Evolutionary conservation across 805 yeast species (phyloP).

Genomic region (Cyberlindnera samutprakarnensis): DNA sequence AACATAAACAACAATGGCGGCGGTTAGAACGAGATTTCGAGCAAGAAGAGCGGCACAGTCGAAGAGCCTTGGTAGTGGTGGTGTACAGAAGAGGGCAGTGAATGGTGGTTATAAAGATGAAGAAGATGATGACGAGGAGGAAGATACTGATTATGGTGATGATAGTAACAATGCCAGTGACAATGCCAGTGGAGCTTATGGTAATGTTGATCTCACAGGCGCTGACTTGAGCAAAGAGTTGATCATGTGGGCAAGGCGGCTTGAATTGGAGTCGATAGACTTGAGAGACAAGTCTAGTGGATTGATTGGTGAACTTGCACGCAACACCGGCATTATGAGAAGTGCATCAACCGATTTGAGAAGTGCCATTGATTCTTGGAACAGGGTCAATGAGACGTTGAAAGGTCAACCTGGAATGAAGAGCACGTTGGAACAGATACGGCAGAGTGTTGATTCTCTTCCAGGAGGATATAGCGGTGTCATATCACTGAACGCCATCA

Average conservation of each 20-base stretch:
- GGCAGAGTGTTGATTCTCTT: background rate
- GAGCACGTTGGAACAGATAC: background rate
- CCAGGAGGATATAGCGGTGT: slow-evolving; percentile 1
- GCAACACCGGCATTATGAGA: slow-evolving; percentile 8
- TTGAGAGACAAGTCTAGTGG: slow-evolving; percentile 25
- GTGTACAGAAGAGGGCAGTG: background rate
- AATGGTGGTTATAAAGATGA: too few relatives aligned
- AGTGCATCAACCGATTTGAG: slow-evolving; percentile 3
- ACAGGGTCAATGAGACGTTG: background rate
- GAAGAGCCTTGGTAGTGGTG: too few relatives aligned
- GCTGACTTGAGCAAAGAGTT: too few relatives aligned
- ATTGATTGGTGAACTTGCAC: slow-evolving; percentile 9
- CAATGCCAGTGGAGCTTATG: slow-evolving; percentile 5
- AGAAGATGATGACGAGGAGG: slow-evolving; percentile 1
- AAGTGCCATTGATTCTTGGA: background rate
- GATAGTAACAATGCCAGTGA: slow-evolving; percentile 3
- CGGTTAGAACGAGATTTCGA: background rate
- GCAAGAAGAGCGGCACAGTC: too few relatives aligned
- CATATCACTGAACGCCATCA: background rate
- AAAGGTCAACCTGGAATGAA: background rate
- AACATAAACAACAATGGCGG: background rate
- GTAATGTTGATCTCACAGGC: too few relatives aligned
- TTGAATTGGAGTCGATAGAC: slow-evolving; percentile 42
- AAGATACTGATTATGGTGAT: slow-evolving; percentile 7
- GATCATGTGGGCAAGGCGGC: slow-evolving; percentile 40